A percentile compares a stretch with the other conserved stretches of the same genome.
These are phyloP conservation scores for Penicillium sp. DNA, from an alignment of 2,329 filamentous ascomycete species.

Conservation along the genomic window DNA sequence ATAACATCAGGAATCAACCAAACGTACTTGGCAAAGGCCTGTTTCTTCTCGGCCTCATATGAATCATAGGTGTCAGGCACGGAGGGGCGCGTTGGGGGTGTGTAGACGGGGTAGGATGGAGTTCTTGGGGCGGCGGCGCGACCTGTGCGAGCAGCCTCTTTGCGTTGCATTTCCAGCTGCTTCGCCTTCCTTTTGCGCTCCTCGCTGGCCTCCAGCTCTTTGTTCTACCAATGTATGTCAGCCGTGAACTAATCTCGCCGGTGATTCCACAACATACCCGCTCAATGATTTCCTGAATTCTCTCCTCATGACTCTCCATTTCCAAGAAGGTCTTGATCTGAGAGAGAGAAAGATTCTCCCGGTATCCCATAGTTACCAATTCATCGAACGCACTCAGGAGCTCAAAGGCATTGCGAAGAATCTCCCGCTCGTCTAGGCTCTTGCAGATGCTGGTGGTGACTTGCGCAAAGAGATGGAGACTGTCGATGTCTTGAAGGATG, in stretches of 20 bases:
- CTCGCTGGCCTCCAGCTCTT: conserved; percentile 94
- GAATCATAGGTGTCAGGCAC: conserved; percentile 78
- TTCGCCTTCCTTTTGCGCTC: conserved; percentile 98
- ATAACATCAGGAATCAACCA: background rate
- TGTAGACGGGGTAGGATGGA: conserved; percentile 82
- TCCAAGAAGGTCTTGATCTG: conserved; percentile 99
- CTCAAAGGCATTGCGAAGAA: conserved; percentile 88
- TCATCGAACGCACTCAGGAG: conserved; percentile 94
- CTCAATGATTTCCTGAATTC: conserved; percentile 96
- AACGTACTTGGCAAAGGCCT: conserved; percentile 67
- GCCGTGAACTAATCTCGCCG: conserved; percentile 4
- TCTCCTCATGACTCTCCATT: conserved; percentile 98
- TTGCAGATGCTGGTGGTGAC: conserved; percentile 95
- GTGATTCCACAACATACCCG: conserved; percentile 49
- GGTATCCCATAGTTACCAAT: conserved; percentile 86
- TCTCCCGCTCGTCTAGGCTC: conserved; percentile 89
- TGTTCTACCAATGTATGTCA: conserved; percentile 57
- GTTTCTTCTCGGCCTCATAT: conserved; percentile 97
- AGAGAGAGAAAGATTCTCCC: conserved; percentile 88
- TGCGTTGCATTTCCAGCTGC: conserved; percentile 96
- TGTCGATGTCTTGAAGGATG: conserved; percentile 98
- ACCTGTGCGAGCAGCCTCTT: conserved; percentile 75
- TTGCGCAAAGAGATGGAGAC: conserved; percentile 92
- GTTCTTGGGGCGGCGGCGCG: conserved; percentile 61
- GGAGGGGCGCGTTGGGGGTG: conserved; percentile 63